These are phyloP conservation scores for Verticillium isaacii DNA, from an alignment of 2,329 filamentous ascomycete species.

Conservation along the genomic window DNA sequence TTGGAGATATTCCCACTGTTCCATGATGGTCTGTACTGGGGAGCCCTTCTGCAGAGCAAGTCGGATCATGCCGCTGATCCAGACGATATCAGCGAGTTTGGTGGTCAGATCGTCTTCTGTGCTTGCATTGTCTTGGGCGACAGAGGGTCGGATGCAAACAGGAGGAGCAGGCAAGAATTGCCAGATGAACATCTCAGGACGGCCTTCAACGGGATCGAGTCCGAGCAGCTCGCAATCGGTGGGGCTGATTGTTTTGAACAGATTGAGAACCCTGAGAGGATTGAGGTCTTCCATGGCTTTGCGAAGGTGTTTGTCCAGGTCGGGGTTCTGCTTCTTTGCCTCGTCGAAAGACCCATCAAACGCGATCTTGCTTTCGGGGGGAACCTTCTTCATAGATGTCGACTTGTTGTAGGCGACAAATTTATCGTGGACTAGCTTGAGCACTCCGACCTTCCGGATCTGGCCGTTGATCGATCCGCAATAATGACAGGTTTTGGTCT, in stretches of 20 bases:
- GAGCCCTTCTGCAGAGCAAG: slow-evolving; percentile 79
- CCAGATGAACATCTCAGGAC: slow-evolving; percentile 97
- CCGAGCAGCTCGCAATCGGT: slow-evolving; percentile 89
- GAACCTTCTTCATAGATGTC: slow-evolving; percentile 76
- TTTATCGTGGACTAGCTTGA: slow-evolving; percentile 93
- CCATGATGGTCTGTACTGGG: slow-evolving; percentile 84
- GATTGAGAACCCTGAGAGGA: slow-evolving; percentile 78
- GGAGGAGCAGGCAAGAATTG: slow-evolving; percentile 92
- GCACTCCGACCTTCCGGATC: slow-evolving; percentile 85
- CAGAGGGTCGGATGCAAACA: slow-evolving; percentile 89
- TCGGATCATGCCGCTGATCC: slow-evolving; percentile 82
- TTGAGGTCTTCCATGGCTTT: slow-evolving; percentile 95
- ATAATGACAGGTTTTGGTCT: slow-evolving; percentile 75
- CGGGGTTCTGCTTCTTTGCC: slow-evolving; percentile 71
- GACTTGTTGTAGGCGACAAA: slow-evolving; percentile 86
- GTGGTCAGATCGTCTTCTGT: slow-evolving; percentile 97
- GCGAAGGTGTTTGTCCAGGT: slow-evolving; percentile 84
- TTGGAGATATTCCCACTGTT: slow-evolving; percentile 97
- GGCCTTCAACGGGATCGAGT: slow-evolving; percentile 77
- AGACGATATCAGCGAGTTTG: slow-evolving; percentile 93
- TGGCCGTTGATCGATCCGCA: slow-evolving; percentile 83
- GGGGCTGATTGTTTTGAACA: slow-evolving; percentile 83
- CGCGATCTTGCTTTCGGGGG: slow-evolving; percentile 73
- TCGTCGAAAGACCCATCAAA: slow-evolving; percentile 84
- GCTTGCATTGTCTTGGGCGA: slow-evolving; percentile 86